Evolutionary conservation across 208 protist species (phyloP), one percentile per base, ranked within the genome.

Genomic region (Zelonia costaricensis): DNA sequence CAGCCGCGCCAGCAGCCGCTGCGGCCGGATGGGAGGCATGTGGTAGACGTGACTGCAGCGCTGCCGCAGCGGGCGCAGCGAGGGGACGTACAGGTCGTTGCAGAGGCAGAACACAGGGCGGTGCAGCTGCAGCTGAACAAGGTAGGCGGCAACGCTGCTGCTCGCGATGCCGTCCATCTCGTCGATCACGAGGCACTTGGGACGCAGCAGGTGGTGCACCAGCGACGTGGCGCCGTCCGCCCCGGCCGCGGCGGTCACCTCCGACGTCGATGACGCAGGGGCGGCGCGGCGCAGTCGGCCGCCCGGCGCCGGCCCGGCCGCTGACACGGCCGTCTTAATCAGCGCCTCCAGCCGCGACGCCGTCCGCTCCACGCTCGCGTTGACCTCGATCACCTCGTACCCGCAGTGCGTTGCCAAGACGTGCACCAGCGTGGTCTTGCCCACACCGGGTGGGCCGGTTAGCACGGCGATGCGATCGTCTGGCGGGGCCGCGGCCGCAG

Each of bases 361-460:
- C 23, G 84, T 96, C 46, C 94, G 77, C 60, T 98, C 92, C 13
- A 92, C 81, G 42, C 88, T 96, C 44, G 98, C 98, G 73, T 99
- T 99, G 39, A 99, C 88, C 62, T 99, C 97, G 10, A 98, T 60
- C 49, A 88, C 68, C 47, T 91, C 80, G 70, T 98, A 99, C 1
- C 95, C 95, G 59, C 92, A 96, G 52, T 98, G 91, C 31, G 79
- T 61, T 8, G 95, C 97, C 5, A 98, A 58, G 6, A 99, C 88
- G 53, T 98, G 93, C 12, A 91, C 96, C 4, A 99, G 75, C 0
- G 97, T 98, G 20, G 97, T 99, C 77, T 99, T 99, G 18, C 98
- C 98, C 10, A 97, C 69, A 20, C 97, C 98, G 0, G 98, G 97
- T 18, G 97, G 94, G 1, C 97, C 97, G 0, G 84, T 83, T 12